Evolutionary conservation across 1,139 yeast genomes (phyloP).

Genomic region (Saccharomyces hybrid): DNA sequence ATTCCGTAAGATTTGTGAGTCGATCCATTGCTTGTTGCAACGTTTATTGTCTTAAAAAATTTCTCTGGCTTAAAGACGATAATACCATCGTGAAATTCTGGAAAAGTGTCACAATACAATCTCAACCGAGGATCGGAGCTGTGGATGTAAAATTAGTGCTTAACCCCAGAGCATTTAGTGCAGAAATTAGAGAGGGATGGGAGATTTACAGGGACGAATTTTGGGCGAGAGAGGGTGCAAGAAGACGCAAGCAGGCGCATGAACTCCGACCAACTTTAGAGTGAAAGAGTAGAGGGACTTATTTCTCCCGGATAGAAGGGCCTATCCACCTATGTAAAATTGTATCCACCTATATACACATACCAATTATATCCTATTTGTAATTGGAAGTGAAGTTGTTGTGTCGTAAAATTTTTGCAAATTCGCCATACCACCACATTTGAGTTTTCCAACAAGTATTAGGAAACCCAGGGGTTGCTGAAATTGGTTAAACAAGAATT

Average conservation of each 20-base stretch:
- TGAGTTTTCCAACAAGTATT: background rate
- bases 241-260: conserved; percentile 47
- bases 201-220: conserved; percentile 88
- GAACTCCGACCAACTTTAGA: conserved; percentile 12
- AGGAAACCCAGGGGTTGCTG: background rate
- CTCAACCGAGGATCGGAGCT: conserved; percentile 42
- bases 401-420: background rate
- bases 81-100: conserved; percentile 30
- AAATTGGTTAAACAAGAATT: background rate
- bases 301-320: background rate
- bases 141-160: conserved; percentile 61
- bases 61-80: conserved; percentile 13
- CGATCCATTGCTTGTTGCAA: conserved; percentile 24
- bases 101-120: conserved; percentile 31
- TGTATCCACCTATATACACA: background rate
- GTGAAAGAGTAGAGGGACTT: background rate
- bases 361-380: background rate
- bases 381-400: background rate
- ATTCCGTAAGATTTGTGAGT: conserved; percentile 33
- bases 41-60: conserved; percentile 13
- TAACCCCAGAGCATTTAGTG: conserved; percentile 71
- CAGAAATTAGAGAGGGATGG: conserved; percentile 90
- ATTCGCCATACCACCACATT: background rate
- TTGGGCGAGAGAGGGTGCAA: conserved; percentile 79
- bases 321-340: background rate